Base-by-base conservation (phyloP, 345 rosid genomes). In the Syzygium grande region DNA sequence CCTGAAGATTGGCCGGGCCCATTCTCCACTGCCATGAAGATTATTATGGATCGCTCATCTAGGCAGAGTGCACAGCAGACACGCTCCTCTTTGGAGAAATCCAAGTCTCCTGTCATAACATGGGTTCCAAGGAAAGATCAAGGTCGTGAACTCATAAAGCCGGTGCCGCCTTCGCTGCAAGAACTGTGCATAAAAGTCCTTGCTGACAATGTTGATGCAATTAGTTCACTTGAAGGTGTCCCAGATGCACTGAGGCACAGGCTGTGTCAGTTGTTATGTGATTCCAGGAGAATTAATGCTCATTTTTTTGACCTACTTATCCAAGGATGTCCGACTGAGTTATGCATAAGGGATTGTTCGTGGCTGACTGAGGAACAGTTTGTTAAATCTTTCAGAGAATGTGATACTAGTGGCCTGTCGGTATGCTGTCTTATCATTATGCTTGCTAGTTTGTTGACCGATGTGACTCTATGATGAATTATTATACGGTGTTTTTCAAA, bases 1-100 rank as follows among this genome's bases (percentile, higher is more conserved):
- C 90, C 89, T 78, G 97, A 94, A 89, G 99, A 97, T 89, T 97
- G 99, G 99, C 99, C 99, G 6, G 99, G 99, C 68, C 99, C 99
- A 23, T 97, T 96, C 91, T 95, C 99, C 55, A 95, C 99, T 87
- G 99, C 98, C 65, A 93, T 95, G 99, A 96, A 93, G 88, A 96
- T 97, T 53, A 95, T 97, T 16, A 92, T 92, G 92, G 99, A 95
- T 61, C 92, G 99, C 68, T 89, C 85, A 54, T 91, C 89, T 22
- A 93, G 92, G 55, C 25, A 84, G 84, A 90, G 73, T 65, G 30
- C 87, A 58, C 86, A 6, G 84, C 79, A 53, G 63, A 87, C 90
- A 84, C 16, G 51, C 38, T 52, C 54, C 51, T 11, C 89, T 87
- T 73, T 86, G 27, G 87, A 59, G 77, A 89, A 91, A 65, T 85